Evolutionary conservation across 352 stramenopile genomes (phyloP).

Genomic region (Globisporangium splendens): DNA sequence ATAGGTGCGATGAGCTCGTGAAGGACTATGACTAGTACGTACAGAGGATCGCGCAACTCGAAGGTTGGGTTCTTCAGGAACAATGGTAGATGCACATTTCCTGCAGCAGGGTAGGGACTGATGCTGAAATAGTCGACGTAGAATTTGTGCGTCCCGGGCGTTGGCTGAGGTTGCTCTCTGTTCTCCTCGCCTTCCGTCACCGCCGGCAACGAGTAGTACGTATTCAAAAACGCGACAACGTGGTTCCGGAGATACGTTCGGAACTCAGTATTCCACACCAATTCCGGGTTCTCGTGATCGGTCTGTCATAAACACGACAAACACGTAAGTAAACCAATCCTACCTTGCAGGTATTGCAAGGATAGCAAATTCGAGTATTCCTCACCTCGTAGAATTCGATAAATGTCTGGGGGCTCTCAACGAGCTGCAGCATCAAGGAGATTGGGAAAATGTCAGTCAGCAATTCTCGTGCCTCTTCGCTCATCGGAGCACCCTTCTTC

Average conservation of each 20-base stretch:
- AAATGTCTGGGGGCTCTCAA: slow-evolving; percentile 42
- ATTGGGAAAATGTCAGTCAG: slow-evolving; percentile 74
- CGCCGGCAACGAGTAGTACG: slow-evolving; percentile 62
- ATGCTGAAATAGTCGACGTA: slow-evolving; percentile 71
- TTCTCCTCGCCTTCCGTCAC: slow-evolving; percentile 29
- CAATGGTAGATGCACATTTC: slow-evolving; percentile 90
- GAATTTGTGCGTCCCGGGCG: slow-evolving; percentile 49
- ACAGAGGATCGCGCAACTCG: slow-evolving; percentile 89
- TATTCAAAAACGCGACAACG: slow-evolving; percentile 72
- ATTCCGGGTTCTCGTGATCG: slow-evolving; percentile 91
- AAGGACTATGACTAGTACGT: too few species aligned
- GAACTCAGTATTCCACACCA: slow-evolving; percentile 92
- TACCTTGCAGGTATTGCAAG: too few species aligned
- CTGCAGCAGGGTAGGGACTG: slow-evolving; percentile 69
- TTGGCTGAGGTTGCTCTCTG: slow-evolving; percentile 20
- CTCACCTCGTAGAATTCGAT: slow-evolving; percentile 58
- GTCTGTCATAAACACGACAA: slow-evolving; percentile 33
- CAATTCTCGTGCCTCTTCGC: slow-evolving; percentile 44
- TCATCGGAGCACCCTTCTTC: slow-evolving; percentile 33
- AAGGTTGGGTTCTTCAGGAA: slow-evolving; percentile 93
- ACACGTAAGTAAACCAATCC: too few species aligned
- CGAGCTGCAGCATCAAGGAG: slow-evolving; percentile 54
- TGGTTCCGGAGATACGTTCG: slow-evolving; percentile 76
- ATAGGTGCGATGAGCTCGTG: too few species aligned
- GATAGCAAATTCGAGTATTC: neutral